A percentile compares a stretch with the other conserved stretches of the same genome.
These are phyloP conservation scores for Penicillium angulare DNA, from an alignment of 495 filamentous ascomycete species.

Conservation along the genomic window DNA sequence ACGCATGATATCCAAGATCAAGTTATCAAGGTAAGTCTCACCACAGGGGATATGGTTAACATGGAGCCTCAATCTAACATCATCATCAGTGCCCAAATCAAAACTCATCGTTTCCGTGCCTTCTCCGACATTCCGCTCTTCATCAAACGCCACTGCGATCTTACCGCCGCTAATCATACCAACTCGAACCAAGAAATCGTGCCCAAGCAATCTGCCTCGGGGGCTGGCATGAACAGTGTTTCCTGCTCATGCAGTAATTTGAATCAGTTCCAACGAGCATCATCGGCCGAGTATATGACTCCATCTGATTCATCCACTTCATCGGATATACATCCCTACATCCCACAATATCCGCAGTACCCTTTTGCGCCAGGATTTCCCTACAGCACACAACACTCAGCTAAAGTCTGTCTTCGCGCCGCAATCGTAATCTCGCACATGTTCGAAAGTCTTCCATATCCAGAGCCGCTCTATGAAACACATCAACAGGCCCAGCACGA, in stretches of 20 bases:
- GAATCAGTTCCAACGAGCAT: constrained; percentile 30
- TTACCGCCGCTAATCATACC: constrained; percentile 38
- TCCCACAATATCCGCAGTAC: constrained; percentile 28
- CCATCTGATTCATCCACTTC: constrained; percentile 38
- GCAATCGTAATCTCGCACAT: constrained; percentile 50
- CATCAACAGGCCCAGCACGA: constrained; percentile 24
- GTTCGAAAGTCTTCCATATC: constrained; percentile 51
- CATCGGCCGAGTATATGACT: constrained; percentile 38
- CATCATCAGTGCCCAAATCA: constrained; percentile 54
- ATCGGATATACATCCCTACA: constrained; percentile 30
- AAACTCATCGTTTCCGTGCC: constrained; percentile 57
- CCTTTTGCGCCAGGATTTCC: constrained; percentile 43
- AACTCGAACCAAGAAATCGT: constrained; percentile 20
- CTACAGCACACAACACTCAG: constrained; percentile 52
- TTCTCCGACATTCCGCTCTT: constrained; percentile 62
- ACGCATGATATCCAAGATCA: constrained; percentile 55
- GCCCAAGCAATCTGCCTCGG: constrained; percentile 20
- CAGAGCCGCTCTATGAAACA: constrained; percentile 36
- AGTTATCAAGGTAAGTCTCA: constrained; percentile 50
- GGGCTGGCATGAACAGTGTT: constrained; percentile 29
- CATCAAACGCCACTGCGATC: constrained; percentile 57
- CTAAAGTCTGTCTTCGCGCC: constrained; percentile 53
- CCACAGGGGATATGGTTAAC: too few relatives aligned
- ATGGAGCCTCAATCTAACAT: neutral
- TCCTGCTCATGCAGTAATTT: constrained; percentile 37